Evolutionary conservation across 202 grass and related monocot species (phyloP).

Genomic region (Zoysia matrella): DNA sequence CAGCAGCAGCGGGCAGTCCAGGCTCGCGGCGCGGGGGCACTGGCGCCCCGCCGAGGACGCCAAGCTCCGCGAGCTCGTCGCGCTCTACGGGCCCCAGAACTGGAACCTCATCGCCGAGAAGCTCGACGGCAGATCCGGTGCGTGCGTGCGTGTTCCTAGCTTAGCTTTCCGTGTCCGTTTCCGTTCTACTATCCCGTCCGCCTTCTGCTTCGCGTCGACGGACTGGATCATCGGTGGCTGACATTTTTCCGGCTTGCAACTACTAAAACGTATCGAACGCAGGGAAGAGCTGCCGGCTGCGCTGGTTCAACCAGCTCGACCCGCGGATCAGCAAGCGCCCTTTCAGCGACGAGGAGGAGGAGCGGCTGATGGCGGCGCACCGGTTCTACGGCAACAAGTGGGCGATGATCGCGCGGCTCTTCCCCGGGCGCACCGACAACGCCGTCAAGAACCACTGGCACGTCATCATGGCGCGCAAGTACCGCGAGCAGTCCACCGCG

Average conservation of each 20-base stretch:
- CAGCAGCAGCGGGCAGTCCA: conserved; percentile 64
- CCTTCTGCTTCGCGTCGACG: too few relatives aligned
- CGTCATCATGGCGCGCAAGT: conserved; percentile 95
- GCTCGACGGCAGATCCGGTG: conserved; percentile 94
- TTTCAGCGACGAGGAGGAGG: conserved; percentile 87
- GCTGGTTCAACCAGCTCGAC: conserved; percentile 99
- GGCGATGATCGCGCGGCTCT: conserved; percentile 91
- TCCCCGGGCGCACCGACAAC: conserved; percentile 90
- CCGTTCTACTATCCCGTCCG: too few relatives aligned
- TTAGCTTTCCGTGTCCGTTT: too few relatives aligned
- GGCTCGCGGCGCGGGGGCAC: conserved; percentile 80
- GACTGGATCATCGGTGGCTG: too few relatives aligned
- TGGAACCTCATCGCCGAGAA: conserved; percentile 98
- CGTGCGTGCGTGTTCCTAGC: too few relatives aligned
- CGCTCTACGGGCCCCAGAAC: conserved; percentile 82
- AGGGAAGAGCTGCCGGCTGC: conserved; percentile 88
- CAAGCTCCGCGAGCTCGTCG: conserved; percentile 84
- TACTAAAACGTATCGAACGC: too few relatives aligned
- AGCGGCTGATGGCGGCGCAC: conserved; percentile 84
- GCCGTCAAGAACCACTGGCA: conserved; percentile 97
- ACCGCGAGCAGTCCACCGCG: conserved; percentile 79
- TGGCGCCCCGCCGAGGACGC: conserved; percentile 91
- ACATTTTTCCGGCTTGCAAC: too few relatives aligned
- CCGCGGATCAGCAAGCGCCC: conserved; percentile 83
- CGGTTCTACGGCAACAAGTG: conserved; percentile 94